Conservation (phyloP, 192 early-diverging fungal genomes). For the Globomyces pollinis-pini region DNA sequence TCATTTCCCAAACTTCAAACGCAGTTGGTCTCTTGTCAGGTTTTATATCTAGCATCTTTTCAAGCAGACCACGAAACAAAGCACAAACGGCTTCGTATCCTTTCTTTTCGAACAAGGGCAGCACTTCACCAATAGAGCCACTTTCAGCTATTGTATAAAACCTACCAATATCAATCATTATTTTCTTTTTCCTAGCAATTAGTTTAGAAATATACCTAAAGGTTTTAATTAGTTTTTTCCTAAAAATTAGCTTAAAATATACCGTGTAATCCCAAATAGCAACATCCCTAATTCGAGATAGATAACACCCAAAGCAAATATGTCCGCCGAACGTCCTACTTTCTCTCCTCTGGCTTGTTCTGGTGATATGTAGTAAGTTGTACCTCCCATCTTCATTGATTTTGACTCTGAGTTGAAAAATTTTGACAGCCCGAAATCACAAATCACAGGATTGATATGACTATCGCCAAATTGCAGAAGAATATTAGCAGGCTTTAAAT, state of each 20-base stretch:
- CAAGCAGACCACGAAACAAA: too few species aligned
- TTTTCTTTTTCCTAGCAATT: too few species aligned
- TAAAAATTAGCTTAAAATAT: neutral
- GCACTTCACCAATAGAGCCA: too few species aligned
- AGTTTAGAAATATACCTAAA: too few species aligned
- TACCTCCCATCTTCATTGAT: neutral
- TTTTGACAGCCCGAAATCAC: neutral
- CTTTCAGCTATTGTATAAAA: too few species aligned
- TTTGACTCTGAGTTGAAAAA: neutral
- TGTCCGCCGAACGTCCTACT: neutral
- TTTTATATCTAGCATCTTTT: too few species aligned
- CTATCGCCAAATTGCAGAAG: neutral
- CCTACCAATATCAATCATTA: too few species aligned
- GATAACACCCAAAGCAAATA: neutral
- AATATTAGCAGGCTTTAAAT: neutral
- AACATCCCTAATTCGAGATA: neutral
- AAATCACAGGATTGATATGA: neutral
- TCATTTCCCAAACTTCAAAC: too few species aligned
- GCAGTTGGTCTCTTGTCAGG: too few species aligned
- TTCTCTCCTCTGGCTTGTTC: neutral
- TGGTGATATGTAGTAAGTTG: neutral
- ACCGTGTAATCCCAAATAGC: neutral
- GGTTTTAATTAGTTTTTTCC: neutral
- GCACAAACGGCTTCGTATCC: too few species aligned
- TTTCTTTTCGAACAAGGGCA: too few species aligned